These are phyloP conservation scores for Alternaria rosae DNA, from an alignment of 2,329 filamentous ascomycete genomes.

Conservation along the genomic window DNA sequence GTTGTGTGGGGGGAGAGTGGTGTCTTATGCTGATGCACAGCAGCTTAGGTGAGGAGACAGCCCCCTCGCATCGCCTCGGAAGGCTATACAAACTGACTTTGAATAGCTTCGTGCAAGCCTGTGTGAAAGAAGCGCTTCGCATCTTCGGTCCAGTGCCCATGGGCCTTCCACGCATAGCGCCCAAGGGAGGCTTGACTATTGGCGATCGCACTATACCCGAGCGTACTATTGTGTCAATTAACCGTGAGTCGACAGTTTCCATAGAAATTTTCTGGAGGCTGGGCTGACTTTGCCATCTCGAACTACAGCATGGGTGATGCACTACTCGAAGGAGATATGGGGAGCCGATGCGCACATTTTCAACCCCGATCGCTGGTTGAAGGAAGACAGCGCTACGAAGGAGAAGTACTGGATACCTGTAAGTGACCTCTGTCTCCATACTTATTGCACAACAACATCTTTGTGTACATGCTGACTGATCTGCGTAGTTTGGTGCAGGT, in stretches of 20 bases:
- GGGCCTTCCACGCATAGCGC: constrained; percentile 41
- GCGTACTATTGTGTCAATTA: background rate
- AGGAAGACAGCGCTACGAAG: background rate
- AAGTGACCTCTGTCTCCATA: background rate
- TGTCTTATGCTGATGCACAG: constrained; percentile 4
- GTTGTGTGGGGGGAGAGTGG: background rate
- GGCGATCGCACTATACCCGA: background rate
- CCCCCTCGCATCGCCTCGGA: too few species aligned
- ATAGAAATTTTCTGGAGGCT: background rate
- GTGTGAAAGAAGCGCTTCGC: constrained; percentile 48
- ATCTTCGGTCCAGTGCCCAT: constrained; percentile 42
- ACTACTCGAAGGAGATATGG: background rate
- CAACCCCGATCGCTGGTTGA: background rate
- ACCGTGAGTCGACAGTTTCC: background rate
- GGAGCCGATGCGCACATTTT: background rate
- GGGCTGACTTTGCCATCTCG: background rate
- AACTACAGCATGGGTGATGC: background rate
- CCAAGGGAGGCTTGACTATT: constrained; percentile 43
- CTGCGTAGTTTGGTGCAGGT: constrained; percentile 45
- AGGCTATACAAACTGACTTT: background rate
- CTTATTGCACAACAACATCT: accelerated
- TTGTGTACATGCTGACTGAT: background rate
- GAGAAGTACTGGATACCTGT: background rate
- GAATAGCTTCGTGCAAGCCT: constrained; percentile 12
- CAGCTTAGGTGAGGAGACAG: background rate